Conservation (phyloP, 306 rosid genomes). For the Castanospermum australe region DNA sequence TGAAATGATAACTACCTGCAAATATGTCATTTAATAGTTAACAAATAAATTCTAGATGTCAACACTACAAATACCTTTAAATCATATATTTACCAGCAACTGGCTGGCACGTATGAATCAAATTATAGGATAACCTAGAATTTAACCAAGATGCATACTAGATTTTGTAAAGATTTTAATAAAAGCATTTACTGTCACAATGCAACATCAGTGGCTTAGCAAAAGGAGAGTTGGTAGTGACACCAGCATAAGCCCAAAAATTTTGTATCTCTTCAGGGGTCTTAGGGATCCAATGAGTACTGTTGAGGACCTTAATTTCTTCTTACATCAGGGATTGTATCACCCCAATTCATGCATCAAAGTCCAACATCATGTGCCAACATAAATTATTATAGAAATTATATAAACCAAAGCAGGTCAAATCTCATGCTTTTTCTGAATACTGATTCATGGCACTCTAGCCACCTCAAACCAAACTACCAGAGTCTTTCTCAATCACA, state of each 20-base stretch:
- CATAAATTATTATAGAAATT: background rate
- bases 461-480: background rate
- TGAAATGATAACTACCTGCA: conserved; percentile 79
- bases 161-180: background rate
- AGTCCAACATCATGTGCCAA: too few species aligned
- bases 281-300: background rate
- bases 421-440: background rate
- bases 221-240: background rate
- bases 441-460: background rate
- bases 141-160: background rate
- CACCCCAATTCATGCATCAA: background rate
- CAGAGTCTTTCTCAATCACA: background rate
- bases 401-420: background rate
- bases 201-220: background rate
- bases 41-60: conserved; percentile 7
- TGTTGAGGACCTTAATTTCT: background rate
- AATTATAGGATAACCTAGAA: conserved; percentile 7
- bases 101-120: background rate
- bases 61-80: background rate
- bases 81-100: conserved; percentile 19
- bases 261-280: background rate
- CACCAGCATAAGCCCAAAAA: background rate
- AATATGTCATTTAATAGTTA: background rate
- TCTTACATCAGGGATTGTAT: background rate
- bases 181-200: background rate